Conservation (phyloP, 495 filamentous ascomycete genomes). For the Xeromyces bisporus region DNA sequence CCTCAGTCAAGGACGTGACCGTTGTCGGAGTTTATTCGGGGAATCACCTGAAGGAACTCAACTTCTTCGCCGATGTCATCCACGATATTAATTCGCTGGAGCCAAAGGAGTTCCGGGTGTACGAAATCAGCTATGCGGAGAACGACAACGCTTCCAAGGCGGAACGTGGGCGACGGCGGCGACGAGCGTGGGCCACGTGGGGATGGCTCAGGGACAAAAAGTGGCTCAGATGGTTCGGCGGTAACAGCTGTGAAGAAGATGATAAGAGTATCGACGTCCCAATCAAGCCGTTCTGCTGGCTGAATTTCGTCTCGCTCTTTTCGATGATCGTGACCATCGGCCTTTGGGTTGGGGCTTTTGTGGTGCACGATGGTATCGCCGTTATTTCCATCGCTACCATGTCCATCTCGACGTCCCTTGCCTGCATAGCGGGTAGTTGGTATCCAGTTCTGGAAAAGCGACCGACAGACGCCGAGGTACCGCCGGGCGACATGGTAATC, state of each 20-base stretch:
- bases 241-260: neutral
- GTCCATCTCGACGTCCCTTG: slow-evolving; percentile 8
- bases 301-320: slow-evolving; percentile 34
- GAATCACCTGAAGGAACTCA: slow-evolving; percentile 33
- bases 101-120: slow-evolving; percentile 5
- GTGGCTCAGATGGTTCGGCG: neutral
- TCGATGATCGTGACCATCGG: slow-evolving; percentile 32
- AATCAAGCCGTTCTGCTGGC: slow-evolving; percentile 25
- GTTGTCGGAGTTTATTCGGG: slow-evolving; percentile 43
- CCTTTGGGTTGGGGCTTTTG: slow-evolving; percentile 20
- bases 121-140: slow-evolving; percentile 2
- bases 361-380: slow-evolving; percentile 35
- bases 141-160: too few relatives aligned
- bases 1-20: slow-evolving; percentile 31
- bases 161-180: neutral
- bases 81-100: slow-evolving; percentile 33
- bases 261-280: slow-evolving; percentile 32
- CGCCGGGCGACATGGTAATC: slow-evolving; percentile 42
- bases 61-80: slow-evolving; percentile 45
- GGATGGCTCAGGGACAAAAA: neutral
- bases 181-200: neutral
- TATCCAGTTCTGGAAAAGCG: slow-evolving; percentile 32
- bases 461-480: slow-evolving; percentile 29
- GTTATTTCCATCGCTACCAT: slow-evolving; percentile 9
- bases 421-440: slow-evolving; percentile 23